Evolutionary conservation across 106 monocot genomes (phyloP).

Genomic region (Narthecium ossifragum): DNA sequence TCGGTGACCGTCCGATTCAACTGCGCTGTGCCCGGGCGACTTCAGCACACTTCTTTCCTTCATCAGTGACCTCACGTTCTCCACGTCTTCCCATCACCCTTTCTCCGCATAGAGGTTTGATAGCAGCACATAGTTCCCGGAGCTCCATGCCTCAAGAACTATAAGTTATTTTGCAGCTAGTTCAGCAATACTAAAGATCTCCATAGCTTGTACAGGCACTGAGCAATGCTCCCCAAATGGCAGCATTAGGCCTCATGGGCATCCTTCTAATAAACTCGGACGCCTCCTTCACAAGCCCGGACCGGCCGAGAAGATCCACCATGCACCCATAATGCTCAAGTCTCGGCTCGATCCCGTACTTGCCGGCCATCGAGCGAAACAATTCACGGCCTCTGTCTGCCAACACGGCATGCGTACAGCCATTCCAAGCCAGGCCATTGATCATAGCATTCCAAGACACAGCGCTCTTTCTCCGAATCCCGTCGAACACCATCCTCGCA

Average conservation of each 20-base stretch:
- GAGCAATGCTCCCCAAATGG: slow-evolving; percentile 31
- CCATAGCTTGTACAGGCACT: slow-evolving; percentile 19
- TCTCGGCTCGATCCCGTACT: slow-evolving; percentile 7
- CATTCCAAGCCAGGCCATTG: slow-evolving; percentile 18
- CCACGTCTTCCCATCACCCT: slow-evolving; percentile 28
- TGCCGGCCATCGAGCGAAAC: slow-evolving; percentile 12
- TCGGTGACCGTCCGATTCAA: not conserved
- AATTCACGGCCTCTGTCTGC: slow-evolving; percentile 13
- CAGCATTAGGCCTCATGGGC: slow-evolving; percentile 18
- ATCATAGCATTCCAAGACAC: slow-evolving; percentile 39
- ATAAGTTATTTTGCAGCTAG: slow-evolving; percentile 20
- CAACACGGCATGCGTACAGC: slow-evolving; percentile 26
- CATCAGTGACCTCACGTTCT: slow-evolving; percentile 20
- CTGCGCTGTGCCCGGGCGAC: slow-evolving; percentile 13
- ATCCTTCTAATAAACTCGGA: slow-evolving; percentile 19
- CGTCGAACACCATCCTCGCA: slow-evolving; percentile 10
- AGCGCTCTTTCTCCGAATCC: slow-evolving; percentile 17
- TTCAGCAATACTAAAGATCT: slow-evolving; percentile 18
- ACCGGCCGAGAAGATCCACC: slow-evolving; percentile 36
- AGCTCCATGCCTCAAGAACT: slow-evolving; percentile 21
- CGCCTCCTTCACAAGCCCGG: slow-evolving; percentile 26
- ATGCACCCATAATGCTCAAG: slow-evolving; percentile 38
- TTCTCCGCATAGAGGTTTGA: slow-evolving; percentile 29
- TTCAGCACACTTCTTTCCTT: slow-evolving; percentile 18
- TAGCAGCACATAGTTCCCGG: slow-evolving; percentile 29